Conservation (phyloP, 2,329 filamentous ascomycete species). For the Dothistroma pini region DNA sequence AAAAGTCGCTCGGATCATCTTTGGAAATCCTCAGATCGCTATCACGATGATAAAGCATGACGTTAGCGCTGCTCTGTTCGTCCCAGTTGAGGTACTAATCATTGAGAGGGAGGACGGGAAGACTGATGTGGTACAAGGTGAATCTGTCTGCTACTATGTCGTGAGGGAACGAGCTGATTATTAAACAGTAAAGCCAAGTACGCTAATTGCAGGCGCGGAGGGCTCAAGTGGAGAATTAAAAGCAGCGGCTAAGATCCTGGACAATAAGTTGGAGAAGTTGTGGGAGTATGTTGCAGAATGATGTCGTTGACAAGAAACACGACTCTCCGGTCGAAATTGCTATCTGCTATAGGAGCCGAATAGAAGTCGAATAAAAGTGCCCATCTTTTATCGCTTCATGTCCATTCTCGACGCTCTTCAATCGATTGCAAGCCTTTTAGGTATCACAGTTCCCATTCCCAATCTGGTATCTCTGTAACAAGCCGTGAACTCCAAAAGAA, state of each 20-base stretch:
- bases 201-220: conserved; percentile 18
- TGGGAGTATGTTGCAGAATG: conserved; percentile 17
- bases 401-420: no score
- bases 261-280: conserved; percentile 16
- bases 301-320: no score
- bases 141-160: no score
- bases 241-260: conserved; percentile 14
- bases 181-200: conserved; percentile 17
- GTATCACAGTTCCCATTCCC: no score
- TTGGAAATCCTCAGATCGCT: conserved; percentile 18
- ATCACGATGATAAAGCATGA: conserved; percentile 18
- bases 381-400: no score
- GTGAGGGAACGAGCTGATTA: no score
- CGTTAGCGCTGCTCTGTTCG: conserved; percentile 20
- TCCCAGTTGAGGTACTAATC: conserved; percentile 17
- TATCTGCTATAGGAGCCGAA: no score
- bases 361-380: no score
- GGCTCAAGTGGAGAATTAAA: conserved; percentile 10
- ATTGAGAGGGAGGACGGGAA: conserved; percentile 15
- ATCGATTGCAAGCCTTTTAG: no score
- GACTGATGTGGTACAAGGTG: conserved; percentile 17
- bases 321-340: no score
- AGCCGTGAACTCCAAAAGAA: no score
- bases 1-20: conserved; percentile 13
- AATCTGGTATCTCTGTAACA: no score